phyloP scores from a whole-genome alignment of 2,329 filamentous ascomycete species.

The Colletotrichum liriopes region DNA sequence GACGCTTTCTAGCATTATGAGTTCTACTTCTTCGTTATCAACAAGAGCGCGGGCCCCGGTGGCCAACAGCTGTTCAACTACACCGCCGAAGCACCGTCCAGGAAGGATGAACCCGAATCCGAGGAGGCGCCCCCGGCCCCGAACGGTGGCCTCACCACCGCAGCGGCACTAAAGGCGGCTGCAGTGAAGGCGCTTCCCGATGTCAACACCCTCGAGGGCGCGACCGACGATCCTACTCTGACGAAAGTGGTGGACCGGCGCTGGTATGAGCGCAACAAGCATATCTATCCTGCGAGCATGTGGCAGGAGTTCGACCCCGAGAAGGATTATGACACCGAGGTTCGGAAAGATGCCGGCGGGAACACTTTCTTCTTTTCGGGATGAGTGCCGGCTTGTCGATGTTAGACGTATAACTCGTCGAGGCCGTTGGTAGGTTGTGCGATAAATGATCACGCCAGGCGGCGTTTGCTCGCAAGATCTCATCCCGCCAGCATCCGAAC shows the following conservation, averaged over 20 bases:
- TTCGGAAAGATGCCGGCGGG: constrained; percentile 87
- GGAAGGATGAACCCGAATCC: constrained; percentile 33
- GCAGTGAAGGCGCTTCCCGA: constrained; percentile 57
- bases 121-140: constrained; percentile 41
- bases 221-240: constrained; percentile 80
- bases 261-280: constrained; percentile 98
- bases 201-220: constrained; percentile 79
- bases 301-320: constrained; percentile 97
- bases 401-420: neutral
- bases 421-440: neutral
- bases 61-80: constrained; percentile 85
- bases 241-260: constrained; percentile 96
- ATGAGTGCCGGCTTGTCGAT: constrained; percentile 44
- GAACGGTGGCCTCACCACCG: constrained; percentile 52
- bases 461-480: constrained; percentile 36
- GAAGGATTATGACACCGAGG: constrained; percentile 84
- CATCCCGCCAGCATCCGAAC: constrained; percentile 54
- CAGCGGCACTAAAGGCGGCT: constrained; percentile 55
- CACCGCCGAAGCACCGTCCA: constrained; percentile 62
- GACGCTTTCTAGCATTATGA: constrained; percentile 84
- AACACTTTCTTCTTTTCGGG: constrained; percentile 92
- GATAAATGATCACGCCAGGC: constrained; percentile 15
- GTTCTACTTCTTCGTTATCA: constrained; percentile 96
- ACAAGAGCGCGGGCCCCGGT: constrained; percentile 83
- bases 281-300: constrained; percentile 95